Percentiles rank a stretch among this genome's conserved stretches.
phyloP scores from a whole-genome alignment of 106 monocot genomes.

The Agapanthus africanus region DNA sequence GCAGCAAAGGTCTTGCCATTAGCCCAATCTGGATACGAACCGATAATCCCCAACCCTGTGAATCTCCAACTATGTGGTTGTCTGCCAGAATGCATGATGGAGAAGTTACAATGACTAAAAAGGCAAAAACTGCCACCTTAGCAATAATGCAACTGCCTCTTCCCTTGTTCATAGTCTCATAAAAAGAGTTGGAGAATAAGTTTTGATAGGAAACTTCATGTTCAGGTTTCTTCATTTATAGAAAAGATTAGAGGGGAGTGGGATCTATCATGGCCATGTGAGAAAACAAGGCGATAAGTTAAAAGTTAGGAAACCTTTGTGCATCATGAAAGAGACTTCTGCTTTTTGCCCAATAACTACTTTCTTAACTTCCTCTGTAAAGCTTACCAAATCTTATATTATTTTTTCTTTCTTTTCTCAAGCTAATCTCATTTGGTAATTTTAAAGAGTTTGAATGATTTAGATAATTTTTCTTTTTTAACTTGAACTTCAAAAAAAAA shows the following conservation, averaged over 20 bases:
- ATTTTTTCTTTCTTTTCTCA: not conserved
- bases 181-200: not conserved
- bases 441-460: not conserved
- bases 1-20: constrained; percentile 25
- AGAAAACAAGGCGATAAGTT: not conserved
- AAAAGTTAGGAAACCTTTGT: not conserved
- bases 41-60: constrained; percentile 51
- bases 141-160: constrained; percentile 1
- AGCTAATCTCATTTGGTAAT: not conserved
- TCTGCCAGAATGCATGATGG: constrained; percentile 5
- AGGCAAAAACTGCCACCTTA: not conserved
- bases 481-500: not conserved
- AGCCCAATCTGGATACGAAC: constrained; percentile 30
- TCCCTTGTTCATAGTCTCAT: not conserved
- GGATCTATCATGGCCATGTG: not conserved
- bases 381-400: not conserved
- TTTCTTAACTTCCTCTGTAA: not conserved
- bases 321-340: not conserved
- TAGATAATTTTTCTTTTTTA: too few relatives aligned
- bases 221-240: not conserved
- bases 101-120: constrained; percentile 16
- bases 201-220: not conserved
- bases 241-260: not conserved
- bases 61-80: constrained; percentile 38
- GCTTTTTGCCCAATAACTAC: not conserved